A percentile compares a stretch with the other conserved stretches of the same genome.
Conservation (phyloP, 805 yeast genomes). For the Kodamaea laetipori region DNA sequence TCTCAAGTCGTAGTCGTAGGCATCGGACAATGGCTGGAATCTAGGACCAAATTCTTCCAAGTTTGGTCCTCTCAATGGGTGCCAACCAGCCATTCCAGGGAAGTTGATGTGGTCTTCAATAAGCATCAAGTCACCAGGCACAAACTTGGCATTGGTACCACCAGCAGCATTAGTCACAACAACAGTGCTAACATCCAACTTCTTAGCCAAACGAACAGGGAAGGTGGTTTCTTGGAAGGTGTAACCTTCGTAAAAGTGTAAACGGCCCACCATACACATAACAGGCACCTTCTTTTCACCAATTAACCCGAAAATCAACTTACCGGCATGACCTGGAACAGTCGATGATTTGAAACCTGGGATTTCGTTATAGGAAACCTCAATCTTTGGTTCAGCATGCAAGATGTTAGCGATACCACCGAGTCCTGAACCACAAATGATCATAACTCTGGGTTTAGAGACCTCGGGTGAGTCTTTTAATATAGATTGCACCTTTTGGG, state of each 20-base stretch:
- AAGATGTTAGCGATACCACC: constrained; percentile 76
- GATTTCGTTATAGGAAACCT: constrained; percentile 63
- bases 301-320: constrained; percentile 74
- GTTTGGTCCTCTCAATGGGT: constrained; percentile 88
- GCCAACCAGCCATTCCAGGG: constrained; percentile 88
- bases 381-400: constrained; percentile 41
- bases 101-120: constrained; percentile 85
- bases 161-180: constrained; percentile 98
- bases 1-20: constrained; percentile 77
- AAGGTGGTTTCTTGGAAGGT: constrained; percentile 78
- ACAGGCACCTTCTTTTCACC: constrained; percentile 74
- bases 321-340: constrained; percentile 89
- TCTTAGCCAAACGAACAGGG: constrained; percentile 76
- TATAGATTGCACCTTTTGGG: constrained; percentile 18
- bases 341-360: constrained; percentile 85
- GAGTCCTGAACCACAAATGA: constrained; percentile 93
- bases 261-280: constrained; percentile 89
- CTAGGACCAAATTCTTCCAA: constrained; percentile 80
- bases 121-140: constrained; percentile 90
- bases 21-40: constrained; percentile 85
- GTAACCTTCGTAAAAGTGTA: constrained; percentile 92
- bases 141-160: constrained; percentile 66
- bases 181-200: constrained; percentile 60
- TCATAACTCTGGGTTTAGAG: constrained; percentile 60
- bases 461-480: constrained; percentile 17